Evolutionary conservation across 768 basidiomycete species (phyloP), one percentile per base, ranked within the genome.

Genomic region (Cyathus striatus): DNA sequence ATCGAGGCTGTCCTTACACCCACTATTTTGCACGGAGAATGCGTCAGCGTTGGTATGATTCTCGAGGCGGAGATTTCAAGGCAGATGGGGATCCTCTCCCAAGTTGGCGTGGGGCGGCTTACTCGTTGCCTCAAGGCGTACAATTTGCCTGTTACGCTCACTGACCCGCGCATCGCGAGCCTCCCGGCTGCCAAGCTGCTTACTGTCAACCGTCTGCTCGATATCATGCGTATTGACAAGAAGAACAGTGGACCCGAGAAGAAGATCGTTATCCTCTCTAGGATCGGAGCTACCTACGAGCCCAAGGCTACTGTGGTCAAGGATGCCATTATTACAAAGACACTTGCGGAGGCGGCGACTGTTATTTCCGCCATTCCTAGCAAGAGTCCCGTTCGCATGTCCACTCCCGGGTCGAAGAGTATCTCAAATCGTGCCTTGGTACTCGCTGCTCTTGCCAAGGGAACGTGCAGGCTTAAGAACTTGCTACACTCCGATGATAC

Each of bases 401-500:
- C 88, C 12, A 97, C 96, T 0, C 96, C 96, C 0, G 95, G 96
- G 9, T 91, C 88, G 20, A 98, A 99, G 69, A 93, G 89, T 57
- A 87, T 99, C 52, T 96, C 92, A 1, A 98, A 98, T 60, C 82
- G 95, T 23, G 92, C 90, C 0, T 70, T 99, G 30, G 84, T 98
- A 1, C 79, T 99, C 22, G 95, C 96, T 6, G 93, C 95, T 1
- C 79, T 99, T 12, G 92, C 81, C 0, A 79, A 77, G 36, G 96
- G 95, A 1, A 90, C 85, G 0, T 96, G 94, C 64, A 74, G 85
- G 48, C 66, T 99, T 43, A 84, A 72, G 62, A 99, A 99, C 53
- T 66, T 99, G 4, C 71, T 99, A 25, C 95, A 98, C 58, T 96
- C 93, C 3, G 95, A 98, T 55, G 95, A 99, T 58, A 99, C 96